Base-by-base conservation (phyloP, 345 rosid species). In the Salix viminalis region DNA sequence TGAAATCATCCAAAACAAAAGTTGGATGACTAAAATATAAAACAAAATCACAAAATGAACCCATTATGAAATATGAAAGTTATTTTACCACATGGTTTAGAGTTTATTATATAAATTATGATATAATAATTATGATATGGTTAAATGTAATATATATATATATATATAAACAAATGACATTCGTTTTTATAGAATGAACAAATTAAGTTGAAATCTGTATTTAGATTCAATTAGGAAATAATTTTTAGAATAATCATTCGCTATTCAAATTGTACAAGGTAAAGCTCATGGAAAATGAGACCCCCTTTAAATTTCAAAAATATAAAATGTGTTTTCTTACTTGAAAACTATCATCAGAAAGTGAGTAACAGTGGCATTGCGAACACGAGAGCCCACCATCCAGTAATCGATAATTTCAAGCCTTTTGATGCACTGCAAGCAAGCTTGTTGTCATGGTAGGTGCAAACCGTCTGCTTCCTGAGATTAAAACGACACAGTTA, bases 381-480 rank as follows among this genome's bases (percentile, higher is more conserved):
- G 46, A 86, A 78, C 81, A 83, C 32, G 52, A 68, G 39, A 61
- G 74, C 48, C 89, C 85, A 79, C 83, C 86, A 82, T 78, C 76
- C 78, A 62, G 88, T 90, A 41, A 52, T 69, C 72, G 79, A 28
- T 3, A 75, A 82, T 69, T 39, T 87, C 6, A 82, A 12, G 71
- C 85, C 85, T 41, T 75, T 70, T 18, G 87, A 82, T 79, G 87
- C 90, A 36, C 83, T 67, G 81, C 98, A 94, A n/a, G 58, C 54
- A 16, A 94, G 83, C 88, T 84, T 90, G 76, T 85, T 77, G 50
- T 91, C 72, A 73, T 91, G 97, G 75, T 91, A 92, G 6, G 94
- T 86, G 86, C 98, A 94, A 44, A 86, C 91, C 18, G 76, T 65
- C 56, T 79, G 90, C 54, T 87, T 79, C 89, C 97, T 92, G 83